These are phyloP conservation scores for Cryptococcus sp. DNA, from an alignment of 1,284 basidiomycete species.

Conservation along the genomic window DNA sequence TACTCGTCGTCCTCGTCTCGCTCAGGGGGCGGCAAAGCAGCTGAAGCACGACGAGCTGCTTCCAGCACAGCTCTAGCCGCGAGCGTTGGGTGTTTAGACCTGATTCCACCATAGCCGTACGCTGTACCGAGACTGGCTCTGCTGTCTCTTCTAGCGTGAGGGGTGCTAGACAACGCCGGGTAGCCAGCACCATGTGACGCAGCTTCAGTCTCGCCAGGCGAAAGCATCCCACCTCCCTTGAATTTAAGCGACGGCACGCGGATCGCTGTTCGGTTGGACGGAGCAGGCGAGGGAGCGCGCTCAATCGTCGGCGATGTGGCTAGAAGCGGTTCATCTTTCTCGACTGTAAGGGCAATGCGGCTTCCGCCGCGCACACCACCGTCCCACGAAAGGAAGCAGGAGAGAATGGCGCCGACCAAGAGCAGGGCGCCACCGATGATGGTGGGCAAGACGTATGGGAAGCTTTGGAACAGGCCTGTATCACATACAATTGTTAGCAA, in stretches of 20 bases:
- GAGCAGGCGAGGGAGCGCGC: conserved; percentile 27
- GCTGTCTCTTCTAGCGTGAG: conserved; percentile 38
- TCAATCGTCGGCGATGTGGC: conserved; percentile 18
- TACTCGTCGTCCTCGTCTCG: conserved; percentile 31
- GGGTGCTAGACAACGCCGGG: conserved; percentile 21
- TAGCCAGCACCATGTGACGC: conserved; percentile 28
- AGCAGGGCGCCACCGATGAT: conserved; percentile 74
- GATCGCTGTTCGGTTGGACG: conserved; percentile 30
- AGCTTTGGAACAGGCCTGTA: conserved; percentile 67
- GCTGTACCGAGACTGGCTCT: conserved; percentile 49
- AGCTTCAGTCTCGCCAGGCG: conserved; percentile 23
- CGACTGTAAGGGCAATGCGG: conserved; percentile 70
- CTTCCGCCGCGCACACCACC: conserved; percentile 82
- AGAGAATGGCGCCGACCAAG: conserved; percentile 73
- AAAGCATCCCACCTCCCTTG: conserved; percentile 21
- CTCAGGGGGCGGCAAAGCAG: conserved; percentile 28
- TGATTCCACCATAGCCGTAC: conserved; percentile 54
- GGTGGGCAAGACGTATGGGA: conserved; percentile 92
- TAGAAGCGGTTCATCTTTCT: conserved; percentile 62
- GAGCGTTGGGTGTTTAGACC: conserved; percentile 54
- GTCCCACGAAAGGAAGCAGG: conserved; percentile 85
- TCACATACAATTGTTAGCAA: background rate
- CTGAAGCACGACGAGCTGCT: conserved; percentile 47
- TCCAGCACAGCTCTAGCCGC: conserved; percentile 51
- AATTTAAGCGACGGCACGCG: conserved; percentile 24